Evolutionary conservation across 257 asterid genomes (phyloP).

Genomic region (Eustoma russellianum): DNA sequence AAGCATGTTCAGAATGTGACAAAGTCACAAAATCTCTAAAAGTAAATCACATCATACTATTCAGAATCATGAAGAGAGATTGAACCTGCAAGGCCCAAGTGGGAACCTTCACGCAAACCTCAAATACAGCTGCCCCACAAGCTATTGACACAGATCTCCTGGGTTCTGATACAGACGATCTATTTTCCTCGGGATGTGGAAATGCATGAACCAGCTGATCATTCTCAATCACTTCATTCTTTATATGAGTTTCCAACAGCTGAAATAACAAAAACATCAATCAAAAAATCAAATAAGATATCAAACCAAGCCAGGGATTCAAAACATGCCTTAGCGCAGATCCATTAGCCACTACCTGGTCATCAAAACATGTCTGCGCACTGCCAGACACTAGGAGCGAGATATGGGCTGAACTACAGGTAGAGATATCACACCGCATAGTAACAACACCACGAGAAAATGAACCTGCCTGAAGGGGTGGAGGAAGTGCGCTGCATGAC

Average conservation of each 20-base stretch:
- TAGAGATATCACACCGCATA: constrained; percentile 92
- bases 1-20: background rate
- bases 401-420: constrained; percentile 88
- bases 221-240: constrained; percentile 81
- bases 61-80: background rate
- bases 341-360: constrained; percentile 45
- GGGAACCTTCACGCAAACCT: constrained; percentile 82
- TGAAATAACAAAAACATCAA: constrained; percentile 1
- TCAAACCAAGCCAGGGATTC: background rate
- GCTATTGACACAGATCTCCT: constrained; percentile 88
- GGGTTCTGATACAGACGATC: constrained; percentile 53
- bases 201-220: constrained; percentile 54
- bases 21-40: constrained; percentile 1
- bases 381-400: constrained; percentile 94
- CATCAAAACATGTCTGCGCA: constrained; percentile 97
- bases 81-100: constrained; percentile 95
- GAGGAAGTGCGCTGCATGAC: constrained; percentile 81
- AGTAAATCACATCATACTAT: too few species aligned
- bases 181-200: constrained; percentile 43
- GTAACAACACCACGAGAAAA: constrained; percentile 97
- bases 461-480: constrained; percentile 94
- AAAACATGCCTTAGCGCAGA: background rate
- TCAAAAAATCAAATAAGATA: background rate
- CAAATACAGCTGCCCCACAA: constrained; percentile 89
- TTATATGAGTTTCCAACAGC: constrained; percentile 95